phyloP scores from a whole-genome alignment of 2,329 filamentous ascomycete genomes.

The Fusarium chlamydosporum region DNA sequence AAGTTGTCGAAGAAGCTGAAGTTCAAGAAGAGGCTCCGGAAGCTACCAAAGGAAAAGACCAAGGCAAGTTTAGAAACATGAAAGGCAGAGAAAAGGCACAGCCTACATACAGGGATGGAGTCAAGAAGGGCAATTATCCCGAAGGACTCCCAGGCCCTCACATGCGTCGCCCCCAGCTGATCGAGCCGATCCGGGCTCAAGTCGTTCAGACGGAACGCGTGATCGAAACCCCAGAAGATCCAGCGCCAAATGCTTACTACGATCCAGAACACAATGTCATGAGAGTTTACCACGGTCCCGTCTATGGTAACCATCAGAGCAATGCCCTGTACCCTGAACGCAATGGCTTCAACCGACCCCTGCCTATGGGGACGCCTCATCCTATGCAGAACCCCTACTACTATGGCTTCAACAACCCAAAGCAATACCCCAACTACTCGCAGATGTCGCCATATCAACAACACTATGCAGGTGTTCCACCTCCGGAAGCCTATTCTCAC shows the following conservation, averaged over 20 bases:
- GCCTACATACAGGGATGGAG: conserved; percentile 35
- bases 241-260: conserved; percentile 71
- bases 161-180: conserved; percentile 59
- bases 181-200: conserved; percentile 64
- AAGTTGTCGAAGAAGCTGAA: conserved; percentile 18
- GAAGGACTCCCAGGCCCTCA: conserved; percentile 52
- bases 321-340: conserved; percentile 62
- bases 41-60: conserved; percentile 30
- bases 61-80: conserved; percentile 39
- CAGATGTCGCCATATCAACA: conserved; percentile 33
- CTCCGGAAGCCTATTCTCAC: conserved; percentile 43
- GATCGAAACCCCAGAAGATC: conserved; percentile 66
- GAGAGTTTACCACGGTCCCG: conserved; percentile 70
- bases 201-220: conserved; percentile 70
- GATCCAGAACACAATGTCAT: conserved; percentile 67
- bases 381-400: conserved; percentile 61
- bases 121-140: conserved; percentile 48
- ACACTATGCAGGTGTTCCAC: conserved; percentile 19
- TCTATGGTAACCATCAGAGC: conserved; percentile 66
- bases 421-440: conserved; percentile 44
- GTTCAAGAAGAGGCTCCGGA: conserved; percentile 23
- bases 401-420: conserved; percentile 55
- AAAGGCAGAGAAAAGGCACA: conserved; percentile 32
- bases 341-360: conserved; percentile 50
- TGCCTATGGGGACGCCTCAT: conserved; percentile 61